Evolutionary conservation across 1,284 basidiomycete genomes (phyloP).

Genomic region (Fomitiporia mediterranea): DNA sequence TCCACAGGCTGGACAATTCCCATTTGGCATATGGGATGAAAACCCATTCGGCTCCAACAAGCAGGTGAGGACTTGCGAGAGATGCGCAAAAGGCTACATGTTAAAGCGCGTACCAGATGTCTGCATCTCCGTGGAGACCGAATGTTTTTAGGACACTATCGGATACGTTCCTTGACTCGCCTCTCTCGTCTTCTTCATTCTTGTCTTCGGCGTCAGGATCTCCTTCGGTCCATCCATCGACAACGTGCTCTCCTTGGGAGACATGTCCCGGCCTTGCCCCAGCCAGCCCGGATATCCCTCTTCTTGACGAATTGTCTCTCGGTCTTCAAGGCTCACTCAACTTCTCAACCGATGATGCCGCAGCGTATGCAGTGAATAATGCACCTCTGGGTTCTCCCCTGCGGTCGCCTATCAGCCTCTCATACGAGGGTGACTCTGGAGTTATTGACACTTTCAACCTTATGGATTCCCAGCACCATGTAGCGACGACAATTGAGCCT

Average conservation of each 20-base stretch:
- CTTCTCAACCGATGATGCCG: background rate
- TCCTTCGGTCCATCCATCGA: constrained; percentile 8
- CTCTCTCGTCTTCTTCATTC: constrained; percentile 16
- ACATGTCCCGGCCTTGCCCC: constrained; percentile 18
- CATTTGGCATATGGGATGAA: constrained; percentile 13
- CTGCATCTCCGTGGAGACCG: constrained; percentile 12
- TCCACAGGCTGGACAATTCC: constrained; percentile 4
- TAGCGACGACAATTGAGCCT: background rate
- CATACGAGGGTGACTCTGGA: constrained; percentile 6
- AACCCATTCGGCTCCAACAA: background rate
- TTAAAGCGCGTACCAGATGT: constrained; percentile 1
- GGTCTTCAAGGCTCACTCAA: background rate
- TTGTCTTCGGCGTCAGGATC: constrained; percentile 14
- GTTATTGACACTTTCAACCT: constrained; percentile 7
- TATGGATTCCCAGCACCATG: background rate
- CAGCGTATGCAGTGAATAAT: constrained; percentile 2
- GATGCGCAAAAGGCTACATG: background rate
- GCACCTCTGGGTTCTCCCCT: constrained; percentile 4
- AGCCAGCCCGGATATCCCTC: constrained; percentile 14
- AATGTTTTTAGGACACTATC: constrained; percentile 11
- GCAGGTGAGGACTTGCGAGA: constrained; percentile 1
- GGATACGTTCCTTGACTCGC: constrained; percentile 16
- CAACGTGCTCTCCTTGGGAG: constrained; percentile 22
- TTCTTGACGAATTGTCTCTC: constrained; percentile 9
- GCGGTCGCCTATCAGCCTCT: constrained; percentile 10